A percentile compares a stretch with the other conserved stretches of the same genome.
phyloP scores from a whole-genome alignment of 257 asterid genomes.

The Parsonsia alboflavescens region DNA sequence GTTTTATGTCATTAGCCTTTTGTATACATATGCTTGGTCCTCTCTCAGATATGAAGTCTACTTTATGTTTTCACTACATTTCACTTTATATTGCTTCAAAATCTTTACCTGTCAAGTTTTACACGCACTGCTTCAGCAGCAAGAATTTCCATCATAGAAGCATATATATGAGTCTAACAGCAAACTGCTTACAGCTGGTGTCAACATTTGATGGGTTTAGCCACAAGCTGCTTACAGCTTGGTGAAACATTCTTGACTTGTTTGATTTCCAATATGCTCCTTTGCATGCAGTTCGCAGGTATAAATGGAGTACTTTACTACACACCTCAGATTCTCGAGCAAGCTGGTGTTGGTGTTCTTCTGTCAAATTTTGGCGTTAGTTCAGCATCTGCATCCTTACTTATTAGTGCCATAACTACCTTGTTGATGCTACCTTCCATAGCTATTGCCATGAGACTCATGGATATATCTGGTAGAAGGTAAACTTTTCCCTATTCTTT shows the following conservation, averaged over 20 bases:
- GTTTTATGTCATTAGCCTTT: neutral
- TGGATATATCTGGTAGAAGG: slow-evolving; percentile 74
- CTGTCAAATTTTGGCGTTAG: slow-evolving; percentile 51
- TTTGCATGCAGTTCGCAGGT: slow-evolving; percentile 49
- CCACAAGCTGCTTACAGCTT: neutral
- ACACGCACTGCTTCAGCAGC: neutral
- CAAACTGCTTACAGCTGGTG: neutral
- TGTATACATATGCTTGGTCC: neutral
- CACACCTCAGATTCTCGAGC: slow-evolving; percentile 73
- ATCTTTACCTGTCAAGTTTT: neutral
- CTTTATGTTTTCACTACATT: neutral
- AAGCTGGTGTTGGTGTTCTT: slow-evolving; percentile 61
- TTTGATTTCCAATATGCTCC: slow-evolving; percentile 5
- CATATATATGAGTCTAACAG: neutral
- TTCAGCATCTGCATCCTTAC: slow-evolving; percentile 51
- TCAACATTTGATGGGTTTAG: neutral
- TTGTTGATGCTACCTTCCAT: slow-evolving; percentile 63
- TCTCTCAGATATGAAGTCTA: too few species aligned
- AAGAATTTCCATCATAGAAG: neutral
- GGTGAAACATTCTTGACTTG: neutral
- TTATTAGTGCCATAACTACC: slow-evolving; percentile 51
- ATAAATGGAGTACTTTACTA: slow-evolving; percentile 60
- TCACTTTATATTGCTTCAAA: neutral
- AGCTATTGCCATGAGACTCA: slow-evolving; percentile 63
- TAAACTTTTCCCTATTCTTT: slow-evolving; percentile 13